Conservation (phyloP, 2,329 filamentous ascomycete genomes). For the Fusarium anguioides region DNA sequence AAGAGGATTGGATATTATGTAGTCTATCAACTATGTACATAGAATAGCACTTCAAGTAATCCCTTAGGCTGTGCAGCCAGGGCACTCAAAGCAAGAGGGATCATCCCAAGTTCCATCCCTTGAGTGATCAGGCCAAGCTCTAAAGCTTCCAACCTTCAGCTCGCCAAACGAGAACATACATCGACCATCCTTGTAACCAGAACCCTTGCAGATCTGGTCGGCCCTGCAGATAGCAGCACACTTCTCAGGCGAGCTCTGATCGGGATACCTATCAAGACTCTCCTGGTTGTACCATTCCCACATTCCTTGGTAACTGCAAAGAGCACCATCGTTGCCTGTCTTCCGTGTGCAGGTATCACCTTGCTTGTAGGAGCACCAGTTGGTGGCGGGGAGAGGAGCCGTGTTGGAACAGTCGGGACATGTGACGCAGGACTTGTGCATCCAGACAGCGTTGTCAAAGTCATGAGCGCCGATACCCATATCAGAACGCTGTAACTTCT, state of each 20-base stretch:
- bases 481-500: background rate
- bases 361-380: background rate
- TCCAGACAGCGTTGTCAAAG: background rate
- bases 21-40: background rate
- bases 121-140: slow-evolving; percentile 5
- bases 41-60: fast-evolving
- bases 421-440: background rate
- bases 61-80: background rate
- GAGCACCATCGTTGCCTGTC: background rate
- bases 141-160: background rate
- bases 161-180: slow-evolving; percentile 12
- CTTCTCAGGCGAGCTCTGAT: slow-evolving; percentile 7
- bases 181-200: slow-evolving; percentile 6
- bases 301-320: slow-evolving; percentile 6
- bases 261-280: background rate
- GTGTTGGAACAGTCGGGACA: background rate
- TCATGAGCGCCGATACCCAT: background rate
- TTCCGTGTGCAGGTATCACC: background rate
- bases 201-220: background rate
- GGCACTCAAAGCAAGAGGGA: slow-evolving; percentile 7
- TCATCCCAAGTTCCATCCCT: slow-evolving; percentile 5
- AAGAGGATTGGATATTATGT: too few relatives aligned
- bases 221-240: slow-evolving; percentile 1
- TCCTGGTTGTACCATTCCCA: slow-evolving; percentile 6
- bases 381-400: background rate